These are phyloP conservation scores for Phymatotrichopsis omnivora DNA, from an alignment of 2,329 filamentous ascomycete genomes.

Conservation along the genomic window DNA sequence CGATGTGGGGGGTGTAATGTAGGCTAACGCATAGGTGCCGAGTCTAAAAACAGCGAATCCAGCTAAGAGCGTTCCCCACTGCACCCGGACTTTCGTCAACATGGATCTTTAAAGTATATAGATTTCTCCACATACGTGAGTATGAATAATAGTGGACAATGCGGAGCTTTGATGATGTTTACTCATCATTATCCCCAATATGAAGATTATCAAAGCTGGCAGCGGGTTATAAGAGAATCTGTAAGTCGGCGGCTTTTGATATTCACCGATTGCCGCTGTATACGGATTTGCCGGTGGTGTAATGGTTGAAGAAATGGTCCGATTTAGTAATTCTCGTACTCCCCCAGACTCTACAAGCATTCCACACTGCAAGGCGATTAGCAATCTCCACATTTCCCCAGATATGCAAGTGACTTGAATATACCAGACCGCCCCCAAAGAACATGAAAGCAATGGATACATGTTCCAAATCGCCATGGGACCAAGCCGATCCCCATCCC, in stretches of 20 bases:
- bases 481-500: slow-evolving; percentile 60
- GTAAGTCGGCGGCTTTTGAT: slow-evolving; percentile 37
- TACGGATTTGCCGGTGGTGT: slow-evolving; percentile 34
- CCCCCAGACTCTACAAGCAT: slow-evolving; percentile 72
- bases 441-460: slow-evolving; percentile 88
- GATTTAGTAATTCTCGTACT: slow-evolving; percentile 58
- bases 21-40: slow-evolving; percentile 70
- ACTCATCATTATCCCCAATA: slow-evolving; percentile 91
- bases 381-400: slow-evolving; percentile 30
- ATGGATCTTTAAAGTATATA: background rate
- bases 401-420: slow-evolving; percentile 9
- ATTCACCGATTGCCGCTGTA: slow-evolving; percentile 29
- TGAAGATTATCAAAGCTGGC: slow-evolving; percentile 72
- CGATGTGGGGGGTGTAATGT: slow-evolving; percentile 69
- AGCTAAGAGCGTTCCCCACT: slow-evolving; percentile 80
- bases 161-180: slow-evolving; percentile 76
- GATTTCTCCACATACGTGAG: slow-evolving; percentile 38
- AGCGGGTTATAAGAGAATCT: slow-evolving; percentile 59
- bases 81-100: slow-evolving; percentile 7
- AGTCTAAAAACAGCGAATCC: slow-evolving; percentile 69
- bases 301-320: slow-evolving; percentile 35
- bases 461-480: slow-evolving; percentile 75
- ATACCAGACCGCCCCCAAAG: slow-evolving; percentile 77
- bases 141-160: slow-evolving; percentile 84
- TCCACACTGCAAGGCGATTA: slow-evolving; percentile 48